Evolutionary conservation across 1,284 basidiomycete genomes (phyloP), one percentile per base, ranked within the genome.

Genomic region (Fomitopsis schrenkii): DNA sequence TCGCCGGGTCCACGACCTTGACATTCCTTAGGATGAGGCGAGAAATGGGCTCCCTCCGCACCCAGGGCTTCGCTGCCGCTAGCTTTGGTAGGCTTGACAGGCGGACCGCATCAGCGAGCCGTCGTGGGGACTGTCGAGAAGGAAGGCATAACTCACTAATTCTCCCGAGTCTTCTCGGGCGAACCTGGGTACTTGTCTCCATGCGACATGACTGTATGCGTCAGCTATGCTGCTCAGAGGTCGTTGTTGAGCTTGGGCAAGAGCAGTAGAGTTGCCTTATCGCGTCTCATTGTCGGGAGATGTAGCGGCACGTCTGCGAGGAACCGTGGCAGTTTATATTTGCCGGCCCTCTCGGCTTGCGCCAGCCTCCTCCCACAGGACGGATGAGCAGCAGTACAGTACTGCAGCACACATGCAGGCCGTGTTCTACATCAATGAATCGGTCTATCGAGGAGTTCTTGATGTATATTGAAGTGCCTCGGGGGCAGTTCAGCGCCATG

Each of bases 21-120:
- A 70, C 76, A 60, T 78, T 77, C 19, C 63, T 68, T 9, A 80
- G 63, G 15, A 73, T 64, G 19, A 77, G 58, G 6, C 64, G 56
- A 3, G 68, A 67, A 0, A 75, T 68, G 2, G 62, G 44, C 0
- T 65, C 36, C 10, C 60, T 60, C 6, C 55, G 55, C 33, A 74
- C 55, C 78, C 78, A 80, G 5, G 78, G 78, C 63, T 77, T 78
- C 5, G 52, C 30, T 6, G 50, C 33, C 75, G 57, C 70, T 33
- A 79, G 71, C 60, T 78, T 76, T 3, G 74, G 72, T 15, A 76
- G 71, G 9, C 75, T 76, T 62, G 15, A 7, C n/a, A 48, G 57
- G n/a, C 19, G 28, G 30, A 42, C 10, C 5, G 26, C 14, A 46
- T 28, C 44, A 50, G 48, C 5, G 30, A 8, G 19, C 12, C 30